These are phyloP conservation scores for Neurospora sp. DNA, from an alignment of 495 filamentous ascomycete genomes.

Conservation along the genomic window DNA sequence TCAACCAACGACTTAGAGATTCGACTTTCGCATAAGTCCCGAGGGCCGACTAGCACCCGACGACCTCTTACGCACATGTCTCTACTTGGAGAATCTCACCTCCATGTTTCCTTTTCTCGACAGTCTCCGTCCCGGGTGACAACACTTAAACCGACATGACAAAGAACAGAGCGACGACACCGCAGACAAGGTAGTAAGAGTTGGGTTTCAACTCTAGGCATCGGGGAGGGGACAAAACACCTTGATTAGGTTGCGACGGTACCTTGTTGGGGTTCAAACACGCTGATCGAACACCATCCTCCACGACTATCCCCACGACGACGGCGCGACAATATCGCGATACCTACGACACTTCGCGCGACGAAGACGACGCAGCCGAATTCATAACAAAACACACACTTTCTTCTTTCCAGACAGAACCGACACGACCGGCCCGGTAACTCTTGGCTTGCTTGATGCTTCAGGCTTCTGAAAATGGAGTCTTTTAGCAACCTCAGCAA, in stretches of 20 bases:
- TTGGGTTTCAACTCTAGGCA: background rate
- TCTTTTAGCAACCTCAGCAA: background rate
- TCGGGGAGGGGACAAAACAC: background rate
- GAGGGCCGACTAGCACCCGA: background rate
- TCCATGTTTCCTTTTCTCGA: background rate
- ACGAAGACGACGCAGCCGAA: background rate
- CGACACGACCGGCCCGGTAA: background rate
- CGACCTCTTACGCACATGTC: background rate
- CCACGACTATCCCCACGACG: background rate
- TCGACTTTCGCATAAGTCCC: background rate
- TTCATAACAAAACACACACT: background rate
- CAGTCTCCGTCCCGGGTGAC: background rate
- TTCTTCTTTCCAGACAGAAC: background rate
- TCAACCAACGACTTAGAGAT: background rate
- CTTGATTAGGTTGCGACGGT: background rate
- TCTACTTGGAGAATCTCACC: background rate
- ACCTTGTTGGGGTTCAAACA: background rate
- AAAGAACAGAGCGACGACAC: background rate
- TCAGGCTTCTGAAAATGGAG: background rate
- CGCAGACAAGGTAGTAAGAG: background rate
- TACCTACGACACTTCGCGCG: background rate
- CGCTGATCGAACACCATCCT: background rate
- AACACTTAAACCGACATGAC: background rate
- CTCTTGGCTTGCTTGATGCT: background rate
- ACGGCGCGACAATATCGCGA: background rate